Evolutionary conservation across 306 rosid genomes (phyloP), one percentile per base, ranked within the genome.

Genomic region (Gillenia trifoliata): DNA sequence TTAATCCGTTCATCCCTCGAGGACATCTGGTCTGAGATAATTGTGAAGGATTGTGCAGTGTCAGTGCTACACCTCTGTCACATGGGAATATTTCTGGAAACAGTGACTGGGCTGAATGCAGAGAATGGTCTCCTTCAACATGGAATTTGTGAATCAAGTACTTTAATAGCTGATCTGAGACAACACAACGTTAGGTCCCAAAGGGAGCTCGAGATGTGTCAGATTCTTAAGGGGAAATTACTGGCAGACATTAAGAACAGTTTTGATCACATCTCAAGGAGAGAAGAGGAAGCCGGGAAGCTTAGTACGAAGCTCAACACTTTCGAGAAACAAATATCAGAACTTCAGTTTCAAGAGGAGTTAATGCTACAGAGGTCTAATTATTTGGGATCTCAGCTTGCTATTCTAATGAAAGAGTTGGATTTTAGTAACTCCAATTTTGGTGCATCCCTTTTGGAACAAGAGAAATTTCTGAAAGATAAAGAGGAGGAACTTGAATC

Each of bases 31-130:
- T 94, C 96, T 55, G 92, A 90, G 80, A 90, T 90, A 59, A 84
- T 94, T 86, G 81, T 71, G 61, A 94, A 91, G 83, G 97, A 91
- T 55, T 91, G 89, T 82, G 93, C 88, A 49, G 75, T 88, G 77
- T 91, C 96, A 50, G 98, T 90, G 73, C 83, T 91, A 15, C 97
- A 94, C 70, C 93, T 88, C 41, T 94, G 97, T 80, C 95, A 94
- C 87, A 79, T 87, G 91, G 96, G 98, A 59, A 83, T 87, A 75
- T 77, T 91, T 26, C 80, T 91, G 74, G 98, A 93, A 90, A 87
- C 97, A 43, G 89, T 88, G 71, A 93, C 89, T 16, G 96, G 96
- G 73, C 81, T 93, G 83, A 94, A 93, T 81, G 91, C 90, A 40
- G 98, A 91, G 83, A 91, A 88, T 64, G 88, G 97, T 68, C 87